Base-by-base conservation (phyloP, 225 moss, liverwort and hornwort species). In the Polytrichum commune region DNA sequence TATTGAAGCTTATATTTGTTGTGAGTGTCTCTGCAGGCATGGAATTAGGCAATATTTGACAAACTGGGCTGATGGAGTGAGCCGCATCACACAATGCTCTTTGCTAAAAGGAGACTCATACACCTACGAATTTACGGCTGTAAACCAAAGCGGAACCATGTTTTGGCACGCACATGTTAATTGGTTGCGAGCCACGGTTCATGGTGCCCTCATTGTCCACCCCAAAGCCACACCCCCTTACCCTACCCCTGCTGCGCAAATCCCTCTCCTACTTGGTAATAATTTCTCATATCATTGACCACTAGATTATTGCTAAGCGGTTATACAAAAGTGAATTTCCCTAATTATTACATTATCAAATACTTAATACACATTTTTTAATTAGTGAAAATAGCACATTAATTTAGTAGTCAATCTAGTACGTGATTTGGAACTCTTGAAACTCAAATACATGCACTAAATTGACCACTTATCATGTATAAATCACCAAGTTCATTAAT, bases 111-210 rank as follows among this genome's bases (percentile, higher is more conserved):
- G 58, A 9, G 58, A 58, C 7, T 66, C 64, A 53, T 24, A 28
- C 6, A 74, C 65, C 3, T 71, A 91, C 63, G 77, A 91, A 64
- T 89, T 89, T 72, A 73, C 78, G 27, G 80, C 89, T 27, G 27
- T 38, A 19, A 79, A 76, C 18, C 84, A 91, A 66, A 72, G 63
- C 24, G 89, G 89, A 27, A 89, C 86, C 20, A 67, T 84, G 60
- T 84, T 85, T 55, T 91, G 86, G 81, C 91, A 91, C 25, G 86
- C 84, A 63, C 89, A 91, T 62, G 75, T 89, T 66, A 80, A 61
- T 28, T 88, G 90, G 88, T 70, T 89, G 71, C 84, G 90, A 30
- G 71, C 90, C 29, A 89, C 86, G 35, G 66, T 89, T 33, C 71
- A 91, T 32, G 91, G 91, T 29, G 81, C 86, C 58, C 74, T 91